Conservation (phyloP, 257 asterid genomes). For the Paraleonurus japonicus region DNA sequence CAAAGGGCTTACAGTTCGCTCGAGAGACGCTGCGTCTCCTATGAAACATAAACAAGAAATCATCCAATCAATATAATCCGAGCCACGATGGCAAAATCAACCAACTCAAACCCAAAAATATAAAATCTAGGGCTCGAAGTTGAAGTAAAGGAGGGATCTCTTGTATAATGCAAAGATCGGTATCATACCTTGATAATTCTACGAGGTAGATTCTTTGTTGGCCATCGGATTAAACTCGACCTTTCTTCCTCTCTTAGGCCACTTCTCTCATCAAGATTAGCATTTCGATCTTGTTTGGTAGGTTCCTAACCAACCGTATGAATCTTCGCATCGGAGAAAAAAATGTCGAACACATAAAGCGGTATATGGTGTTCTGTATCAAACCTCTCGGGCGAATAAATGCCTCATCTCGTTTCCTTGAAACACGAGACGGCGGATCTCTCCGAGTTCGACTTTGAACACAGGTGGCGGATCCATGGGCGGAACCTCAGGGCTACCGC, state of each 20-base stretch:
- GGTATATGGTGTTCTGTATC: no score
- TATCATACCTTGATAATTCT: constrained; percentile 61
- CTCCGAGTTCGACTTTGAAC: no score
- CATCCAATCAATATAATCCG: constrained; percentile 17
- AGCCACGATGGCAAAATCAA: constrained; percentile 12
- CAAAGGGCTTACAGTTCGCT: constrained; percentile 75
- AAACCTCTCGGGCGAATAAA: no score
- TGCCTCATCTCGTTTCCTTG: no score
- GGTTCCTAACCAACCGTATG: no score
- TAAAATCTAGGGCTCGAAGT: constrained; percentile 28
- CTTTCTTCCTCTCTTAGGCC: neutral
- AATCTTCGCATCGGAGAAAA: no score
- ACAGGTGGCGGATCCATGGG: no score
- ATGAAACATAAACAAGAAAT: constrained; percentile 14
- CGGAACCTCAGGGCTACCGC: no score
- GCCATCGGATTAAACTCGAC: constrained; percentile 48
- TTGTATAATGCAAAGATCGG: constrained; percentile 43
- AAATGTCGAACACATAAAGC: no score
- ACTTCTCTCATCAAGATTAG: no score
- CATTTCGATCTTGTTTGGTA: no score
- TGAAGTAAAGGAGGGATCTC: constrained; percentile 50
- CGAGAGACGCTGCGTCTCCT: constrained; percentile 99
- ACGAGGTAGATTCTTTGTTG: constrained; percentile 48
- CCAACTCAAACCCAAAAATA: constrained; percentile 9
- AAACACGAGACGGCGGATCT: no score